Evolutionary conservation across 2,329 filamentous ascomycete genomes (phyloP).

Genomic region (Xylaria sp.): DNA sequence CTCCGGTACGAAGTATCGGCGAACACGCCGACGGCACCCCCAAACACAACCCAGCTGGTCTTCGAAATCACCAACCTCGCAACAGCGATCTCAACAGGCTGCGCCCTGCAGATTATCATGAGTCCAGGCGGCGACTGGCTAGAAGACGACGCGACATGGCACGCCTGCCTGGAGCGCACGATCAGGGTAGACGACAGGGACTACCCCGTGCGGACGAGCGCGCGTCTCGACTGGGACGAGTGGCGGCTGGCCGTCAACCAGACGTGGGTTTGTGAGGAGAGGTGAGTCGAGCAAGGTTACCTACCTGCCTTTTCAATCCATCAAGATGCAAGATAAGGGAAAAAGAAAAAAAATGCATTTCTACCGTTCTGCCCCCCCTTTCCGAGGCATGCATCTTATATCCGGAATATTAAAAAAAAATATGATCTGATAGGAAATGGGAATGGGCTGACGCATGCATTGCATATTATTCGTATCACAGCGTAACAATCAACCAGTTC

Average conservation of each 20-base stretch:
- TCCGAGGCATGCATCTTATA: not conserved
- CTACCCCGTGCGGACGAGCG: conserved; percentile 40
- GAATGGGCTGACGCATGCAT: conserved; percentile 2
- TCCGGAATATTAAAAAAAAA: not conserved
- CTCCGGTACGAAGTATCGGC: conserved; percentile 21
- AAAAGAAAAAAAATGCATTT: not conserved
- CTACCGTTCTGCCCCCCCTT: not conserved
- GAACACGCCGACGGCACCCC: not conserved
- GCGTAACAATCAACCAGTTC: conserved; percentile 37
- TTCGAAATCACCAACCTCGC: conserved; percentile 16
- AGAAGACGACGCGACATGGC: conserved; percentile 21
- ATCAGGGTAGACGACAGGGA: conserved; percentile 30
- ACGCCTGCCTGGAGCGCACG: conserved; percentile 35
- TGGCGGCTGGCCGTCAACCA: conserved; percentile 44
- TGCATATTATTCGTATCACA: conserved; percentile 10
- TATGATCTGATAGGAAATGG: not conserved
- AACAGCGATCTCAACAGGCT: conserved; percentile 32
- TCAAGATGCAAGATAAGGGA: not conserved
- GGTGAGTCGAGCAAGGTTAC: conserved; percentile 20
- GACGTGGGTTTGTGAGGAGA: conserved; percentile 41
- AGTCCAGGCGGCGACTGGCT: not conserved
- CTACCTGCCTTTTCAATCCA: too few relatives aligned
- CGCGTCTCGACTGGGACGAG: conserved; percentile 38
- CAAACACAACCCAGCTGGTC: conserved; percentile 28
- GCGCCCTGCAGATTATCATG: conserved; percentile 10